Evolutionary conservation across 2,329 filamentous ascomycete genomes (phyloP), one percentile per base, ranked within the genome.

Genomic region (Nemania sp.): DNA sequence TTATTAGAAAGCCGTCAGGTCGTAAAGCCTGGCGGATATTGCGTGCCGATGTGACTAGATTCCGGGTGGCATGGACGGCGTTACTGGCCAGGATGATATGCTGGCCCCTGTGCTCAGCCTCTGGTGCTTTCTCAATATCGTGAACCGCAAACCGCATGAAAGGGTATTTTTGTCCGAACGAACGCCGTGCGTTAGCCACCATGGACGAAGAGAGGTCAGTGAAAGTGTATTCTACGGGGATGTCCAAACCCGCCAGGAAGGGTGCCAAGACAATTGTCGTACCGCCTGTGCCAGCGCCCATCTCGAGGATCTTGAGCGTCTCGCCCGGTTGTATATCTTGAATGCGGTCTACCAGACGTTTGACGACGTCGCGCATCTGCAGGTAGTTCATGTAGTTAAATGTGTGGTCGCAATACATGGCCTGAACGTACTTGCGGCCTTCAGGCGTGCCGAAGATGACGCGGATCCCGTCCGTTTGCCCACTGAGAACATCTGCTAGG

Each of bases 151-250:
- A 73, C 1, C 45, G 44, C 63, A 73, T 69, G 8, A 22, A 23
- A 7, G 33, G 6, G 22, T 24, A 49, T 22, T 52, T 50, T 0
- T 48, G 17, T 9, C 12, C 19, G 22, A 71, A 70, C 20, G 61
- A 61, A 6, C 57, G 53, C 12, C 50, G 60, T 1, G 71, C 66
- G 3, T 58, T 55, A 0, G 60, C 46, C 1, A 74, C 69, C 0
- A 75, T 61, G 0, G 68, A 66, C 0, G 65, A 44, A 0, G 73
- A 72, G 2, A 79, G 34, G 39, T 78, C 76, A 2, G 75, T 76
- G 52, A 77, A 73, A 0, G 69, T 72, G 49, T 78, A 77, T 8
- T 68, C 59, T 23, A 75, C 64, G 0, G 59, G 59, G 0, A 49
- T 46, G 2, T 12, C 36, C 12, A 23, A 22, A 0, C 26, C 19